Base-by-base conservation (phyloP, 2,329 filamentous ascomycete species). In the Aureobasidium sp. region DNA sequence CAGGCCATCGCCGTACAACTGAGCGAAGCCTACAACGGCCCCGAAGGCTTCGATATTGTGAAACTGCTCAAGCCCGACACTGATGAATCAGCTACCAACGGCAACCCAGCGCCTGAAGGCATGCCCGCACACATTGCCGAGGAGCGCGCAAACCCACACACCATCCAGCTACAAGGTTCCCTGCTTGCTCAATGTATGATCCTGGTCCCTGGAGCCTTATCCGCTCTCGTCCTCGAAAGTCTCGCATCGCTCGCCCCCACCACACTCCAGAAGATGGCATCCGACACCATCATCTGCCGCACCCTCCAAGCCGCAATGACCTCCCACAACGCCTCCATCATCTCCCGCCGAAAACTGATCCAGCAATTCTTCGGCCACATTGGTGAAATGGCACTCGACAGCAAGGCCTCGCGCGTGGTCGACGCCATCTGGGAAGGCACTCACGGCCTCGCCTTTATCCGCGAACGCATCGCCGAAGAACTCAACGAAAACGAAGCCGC, bases 151-250 rank as follows among this genome's bases (percentile, higher is more conserved):
- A 48, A 42, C n/a, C 60, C 42, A 1, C 59, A 63, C 12, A 54
- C 60, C 24, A 44, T 52, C 24, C 50, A 58, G 31, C 74, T 90
- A 71, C 92, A 99, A 76, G 90, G 88, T 63, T 91, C 90, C 22
- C 81, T 96, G 50, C 82, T 99, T 31, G 86, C 89, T 9, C 87
- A 94, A 64, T 78, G 88, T 4, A 88, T 99, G 78, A 84, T 97
- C 56, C 77, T 83, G 8, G 86, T 90, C 29, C 83, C 89, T 0
- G 90, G 90, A 0, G 74, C 82, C 0, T 78, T 92, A 1, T 81
- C 83, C 62, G 84, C 84, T 56, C 81, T 92, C 12, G 82, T 96
- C 35, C 90, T 94, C 70, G 82, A 86, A 63, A 74, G 76, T 5
- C 69, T 81, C 2, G 66, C 77, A 79, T 12, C 72, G 76, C 49